Conservation (phyloP, 2,329 filamentous ascomycete species). For the Neonectria coccinea region DNA sequence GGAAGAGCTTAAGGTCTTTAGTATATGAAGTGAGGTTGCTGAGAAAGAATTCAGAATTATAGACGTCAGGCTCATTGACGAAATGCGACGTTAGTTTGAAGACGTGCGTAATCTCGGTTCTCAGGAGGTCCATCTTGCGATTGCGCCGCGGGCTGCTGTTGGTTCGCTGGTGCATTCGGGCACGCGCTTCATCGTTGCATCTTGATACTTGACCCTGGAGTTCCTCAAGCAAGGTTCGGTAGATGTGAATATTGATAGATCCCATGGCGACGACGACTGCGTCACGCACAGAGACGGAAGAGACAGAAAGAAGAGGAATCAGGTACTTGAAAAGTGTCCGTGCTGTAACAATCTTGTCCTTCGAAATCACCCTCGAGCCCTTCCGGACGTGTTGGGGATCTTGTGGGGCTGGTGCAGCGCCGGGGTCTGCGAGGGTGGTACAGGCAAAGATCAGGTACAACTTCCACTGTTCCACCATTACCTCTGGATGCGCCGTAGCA, state of each 20-base stretch:
- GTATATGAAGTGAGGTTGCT: constrained; percentile 90
- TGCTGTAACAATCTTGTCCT: constrained; percentile 87
- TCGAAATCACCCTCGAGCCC: constrained; percentile 75
- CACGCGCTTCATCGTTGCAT: constrained; percentile 89
- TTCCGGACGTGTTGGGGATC: constrained; percentile 83
- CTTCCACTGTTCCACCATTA: constrained; percentile 97
- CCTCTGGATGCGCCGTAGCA: constrained; percentile 81
- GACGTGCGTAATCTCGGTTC: constrained; percentile 95
- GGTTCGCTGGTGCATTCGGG: constrained; percentile 86
- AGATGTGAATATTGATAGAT: constrained; percentile 94
- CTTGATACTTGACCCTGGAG: constrained; percentile 86
- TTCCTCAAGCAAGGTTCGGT: constrained; percentile 89
- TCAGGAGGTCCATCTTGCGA: constrained; percentile 84
- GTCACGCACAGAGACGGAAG: constrained; percentile 84
- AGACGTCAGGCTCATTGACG: constrained; percentile 80
- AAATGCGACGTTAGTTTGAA: constrained; percentile 96
- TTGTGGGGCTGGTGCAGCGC: constrained; percentile 64
- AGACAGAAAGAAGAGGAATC: constrained; percentile 85
- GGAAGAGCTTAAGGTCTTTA: constrained; percentile 91
- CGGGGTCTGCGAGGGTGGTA: constrained; percentile 89
- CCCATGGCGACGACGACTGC: constrained; percentile 93
- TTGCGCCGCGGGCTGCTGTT: constrained; percentile 86
- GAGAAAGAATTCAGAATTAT: constrained; percentile 89
- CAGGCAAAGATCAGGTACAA: constrained; percentile 97
- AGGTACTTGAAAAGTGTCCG: constrained; percentile 90